Evolutionary conservation across 148 eudicot species (phyloP), one percentile per base, ranked within the genome.

Genomic region (Hydrangea macrophylla): DNA sequence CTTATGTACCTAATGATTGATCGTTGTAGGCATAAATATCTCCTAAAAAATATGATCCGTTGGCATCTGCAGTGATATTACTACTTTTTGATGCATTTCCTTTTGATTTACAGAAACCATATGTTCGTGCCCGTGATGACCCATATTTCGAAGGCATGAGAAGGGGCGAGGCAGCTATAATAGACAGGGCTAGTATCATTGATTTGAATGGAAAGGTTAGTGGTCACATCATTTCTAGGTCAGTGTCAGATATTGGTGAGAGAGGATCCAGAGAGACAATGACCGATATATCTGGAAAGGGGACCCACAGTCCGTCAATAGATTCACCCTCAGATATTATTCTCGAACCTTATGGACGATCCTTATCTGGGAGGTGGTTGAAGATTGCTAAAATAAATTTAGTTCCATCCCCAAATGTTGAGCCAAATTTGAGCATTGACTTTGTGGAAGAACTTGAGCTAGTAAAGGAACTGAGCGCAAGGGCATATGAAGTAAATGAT

Each of bases 71-170:
- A n/a, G n/a, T n/a, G n/a, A n/a, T 35, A 35, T 35, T 35, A 8
- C 39, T 3, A 35, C 39, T 3, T 35, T 8, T 35, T 35, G 8
- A 8, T 35, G 4, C 8, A 35, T 57, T 40, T 37, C 13, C 12
- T 40, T 39, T 56, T 25, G 20, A 2, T 23, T 23, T 59, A 50
- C 60, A 83, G 86, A 79, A 74, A 57, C 28, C 64, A 50, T 83
- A 73, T 42, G 44, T 71, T 31, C 83, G 83, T 18, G 64, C 72
- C 35, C 76, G 83, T 28, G 83, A 83, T 58, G 64, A 76, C 56
- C 81, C 81, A 3, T 59, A 70, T 60, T 83, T 83, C 54, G 71
- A 76, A 27, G 86, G 86, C 37, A 76, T 83, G 76, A 75, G 79
- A 68, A 76, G 62, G 60, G 71, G 81, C 25, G 68, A 82, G 50